Base-by-base conservation (phyloP, 768 basidiomycete genomes). In the Lactifluus rugatus region DNA sequence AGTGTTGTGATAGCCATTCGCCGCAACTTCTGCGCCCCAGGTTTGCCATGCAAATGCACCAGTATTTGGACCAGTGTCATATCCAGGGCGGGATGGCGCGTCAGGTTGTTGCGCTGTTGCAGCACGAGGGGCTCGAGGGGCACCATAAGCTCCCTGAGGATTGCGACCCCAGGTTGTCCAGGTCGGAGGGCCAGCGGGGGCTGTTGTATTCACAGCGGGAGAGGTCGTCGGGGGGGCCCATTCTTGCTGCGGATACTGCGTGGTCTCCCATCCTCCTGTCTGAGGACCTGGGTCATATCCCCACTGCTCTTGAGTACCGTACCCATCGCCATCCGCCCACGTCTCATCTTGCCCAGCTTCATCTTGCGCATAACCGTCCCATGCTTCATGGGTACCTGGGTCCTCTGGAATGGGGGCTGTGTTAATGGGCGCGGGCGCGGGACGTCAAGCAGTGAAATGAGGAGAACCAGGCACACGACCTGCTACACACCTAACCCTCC, bases 381-480 rank as follows among this genome's bases (percentile, higher is more conserved):
- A 55, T 8, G 32, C 48, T 50, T 54, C 58, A 25, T 60, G 31
- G 17, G 26, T 19, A 16, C 32, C 16, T 50, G 26, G 34, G 44
- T 51, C 58, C 53, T 62, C 61, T n/a, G 61, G 61, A 34, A 62
- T 62, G 13, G 61, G 58, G 10, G 41, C 61, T 62, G 45, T 52
- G 25, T 49, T 16, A 37, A 10, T 16, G 31, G 11, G 31, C 13
- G 58, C 13, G 58, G 31, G 50, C 31, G 37, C 2, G 9, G 45
- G 25, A 25, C 11, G 59, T 56, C 48, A 60, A 60, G 21, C 26
- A 21, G 48, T 25, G 28, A 36, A 32, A 58, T 37, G 31, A 57
- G 45, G 36, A 28, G 19, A 26, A 23, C 32, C 6, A 19, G 41
- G 48, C 49, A 52, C 50, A 60, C 52, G 48, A 57, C 52, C 26